phyloP scores from a whole-genome alignment of 1,139 yeast genomes.

The Zygoascus sp. region DNA sequence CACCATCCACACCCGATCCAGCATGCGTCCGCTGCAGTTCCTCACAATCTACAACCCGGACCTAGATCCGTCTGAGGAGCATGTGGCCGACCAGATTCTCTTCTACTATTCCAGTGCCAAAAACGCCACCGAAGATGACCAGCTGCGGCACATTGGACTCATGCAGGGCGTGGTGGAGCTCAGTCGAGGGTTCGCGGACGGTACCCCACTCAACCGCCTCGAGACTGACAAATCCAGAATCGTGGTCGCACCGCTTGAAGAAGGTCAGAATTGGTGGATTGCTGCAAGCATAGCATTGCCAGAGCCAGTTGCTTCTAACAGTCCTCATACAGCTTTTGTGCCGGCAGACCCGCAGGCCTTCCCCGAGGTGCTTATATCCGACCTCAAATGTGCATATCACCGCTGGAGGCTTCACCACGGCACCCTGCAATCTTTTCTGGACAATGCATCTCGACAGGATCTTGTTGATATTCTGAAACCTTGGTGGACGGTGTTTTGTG shows the following conservation, averaged over 20 bases:
- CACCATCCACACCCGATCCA: background rate
- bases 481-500: conserved; percentile 33
- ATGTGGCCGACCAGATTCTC: conserved; percentile 29
- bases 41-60: conserved; percentile 33
- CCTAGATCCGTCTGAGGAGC: conserved; percentile 25
- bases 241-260: conserved; percentile 26
- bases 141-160: conserved; percentile 30
- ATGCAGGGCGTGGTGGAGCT: conserved; percentile 33
- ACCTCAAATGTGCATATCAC: conserved; percentile 27
- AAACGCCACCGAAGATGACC: conserved; percentile 21
- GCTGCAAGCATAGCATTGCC: conserved; percentile 22
- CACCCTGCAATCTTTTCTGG: conserved; percentile 16
- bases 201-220: conserved; percentile 25
- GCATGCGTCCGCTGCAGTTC: conserved; percentile 19
- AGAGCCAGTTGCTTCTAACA: background rate
- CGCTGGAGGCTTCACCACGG: conserved; percentile 32
- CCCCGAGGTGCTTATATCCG: conserved; percentile 25
- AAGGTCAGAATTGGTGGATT: conserved; percentile 28
- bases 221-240: conserved; percentile 28
- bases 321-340: background rate
- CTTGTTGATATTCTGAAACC: conserved; percentile 22
- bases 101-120: conserved; percentile 25
- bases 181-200: conserved; percentile 28
- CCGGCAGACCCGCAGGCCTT: conserved; percentile 9
- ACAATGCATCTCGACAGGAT: conserved; percentile 17